Evolutionary conservation across 2,329 filamentous ascomycete genomes (phyloP), one percentile per base, ranked within the genome.

Genomic region (Aspergillus sp.): DNA sequence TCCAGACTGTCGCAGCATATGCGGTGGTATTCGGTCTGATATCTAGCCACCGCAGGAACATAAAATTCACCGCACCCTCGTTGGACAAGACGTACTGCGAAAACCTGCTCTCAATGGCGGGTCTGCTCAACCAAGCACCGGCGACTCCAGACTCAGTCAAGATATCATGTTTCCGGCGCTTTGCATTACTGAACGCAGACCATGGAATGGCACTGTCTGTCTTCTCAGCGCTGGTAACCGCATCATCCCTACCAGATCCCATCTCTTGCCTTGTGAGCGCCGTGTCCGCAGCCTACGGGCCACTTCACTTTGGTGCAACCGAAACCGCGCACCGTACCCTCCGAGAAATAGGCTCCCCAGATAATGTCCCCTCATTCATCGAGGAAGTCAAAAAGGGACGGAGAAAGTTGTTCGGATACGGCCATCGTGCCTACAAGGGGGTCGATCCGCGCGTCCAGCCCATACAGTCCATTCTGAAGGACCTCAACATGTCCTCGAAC

Each of bases 121-220:
- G 82, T 54, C 65, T 81, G 51, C 71, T 81, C 2, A 78, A 78
- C 6, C 72, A 71, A 1, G 60, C 65, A n/a, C 76, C 77, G 21
- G 78, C 77, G 57, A 65, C 66, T 16, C 80, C 81, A 0, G 76
- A 82, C 52, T 74, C 77, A 0, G 14, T 53, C 0, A 56, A 61
- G 17, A 66, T 83, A 6, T 78, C 77, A 45, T 76, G 74, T 57
- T n/a, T 84, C 14, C 78, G 83, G 49, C 73, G 75, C 5, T 72
- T 84, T 2, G 81, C 81, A 60, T 78, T 83, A 49, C 74, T 84
- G 20, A 80, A 82, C 56, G 78, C 80, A 2, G 82, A 85, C 58
- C 81, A 85, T 61, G 82, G 83, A 54, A 79, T 84, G 64, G 82
- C 83, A 58, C 78, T 80, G 60, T 80, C 79, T 2, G 83, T 81